Base-by-base conservation (phyloP, 108 stramenopile genomes). In the Licmophora abbreviata region DNA sequence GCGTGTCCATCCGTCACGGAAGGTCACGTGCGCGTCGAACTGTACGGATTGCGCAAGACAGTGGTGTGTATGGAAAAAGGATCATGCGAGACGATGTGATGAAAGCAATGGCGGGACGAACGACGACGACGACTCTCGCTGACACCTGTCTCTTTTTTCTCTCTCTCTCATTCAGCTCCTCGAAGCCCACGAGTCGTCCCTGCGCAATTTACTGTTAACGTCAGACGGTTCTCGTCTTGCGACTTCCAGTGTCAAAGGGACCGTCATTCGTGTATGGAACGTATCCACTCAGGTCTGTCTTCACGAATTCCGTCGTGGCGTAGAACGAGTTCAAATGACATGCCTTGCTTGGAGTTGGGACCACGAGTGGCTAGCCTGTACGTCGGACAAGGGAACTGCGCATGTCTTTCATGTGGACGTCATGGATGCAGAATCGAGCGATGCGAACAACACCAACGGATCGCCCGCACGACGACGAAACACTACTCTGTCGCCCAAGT, bases 1-100 rank as follows among this genome's bases (percentile, higher is more conserved):
- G 97, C 96, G 3, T 97, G 94, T 69, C 98, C 97, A 0, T 83
- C 85, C 27, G 73, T 86, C 1, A 74, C 74, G 24, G 56, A 64
- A 2, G 98, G 98, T 24, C 88, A 95, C 48, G 94, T 98, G 2
- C 83, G 94, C 23, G 91, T 99, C 9, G 97, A 99, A 72, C 60
- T 99, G 27, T 97, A 95, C 61, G 95, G 94, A 12, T 55, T 76
- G 27, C 70, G 94, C 22, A 87, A 93, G 57, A 88, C 88, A 20
- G 81, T 83, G 42, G 68, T 79, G 59, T 48, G 76, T 66, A 20
- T 26, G 21, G 29, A n/a, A n/a, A n/a, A n/a, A n/a, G n/a, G n/a
- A n/a, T n/a, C n/a, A n/a, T n/a, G n/a, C n/a, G n/a, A n/a, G n/a
- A n/a, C n/a, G n/a, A n/a, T n/a, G n/a, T n/a, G n/a, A n/a, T n/a